A percentile compares a stretch with the other conserved stretches of the same genome.
Evolutionary conservation across 768 basidiomycete genomes (phyloP).

Genomic region (Coprinopsis sp.): DNA sequence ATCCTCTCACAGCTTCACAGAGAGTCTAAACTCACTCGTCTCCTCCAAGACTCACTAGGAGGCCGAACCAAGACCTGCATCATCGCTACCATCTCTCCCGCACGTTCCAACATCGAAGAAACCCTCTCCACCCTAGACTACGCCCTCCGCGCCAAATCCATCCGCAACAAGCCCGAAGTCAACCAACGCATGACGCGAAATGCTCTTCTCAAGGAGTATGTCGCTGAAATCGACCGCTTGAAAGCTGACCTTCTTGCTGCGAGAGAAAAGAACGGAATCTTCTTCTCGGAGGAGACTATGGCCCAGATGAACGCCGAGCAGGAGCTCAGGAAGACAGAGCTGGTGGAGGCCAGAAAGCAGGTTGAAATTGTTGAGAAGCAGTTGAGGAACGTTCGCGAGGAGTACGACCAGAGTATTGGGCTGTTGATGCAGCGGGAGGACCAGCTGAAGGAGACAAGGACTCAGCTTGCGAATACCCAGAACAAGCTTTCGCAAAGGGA

Average conservation of each 20-base stretch:
- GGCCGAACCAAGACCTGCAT: conserved; percentile 97
- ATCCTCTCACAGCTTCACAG: conserved; percentile 31
- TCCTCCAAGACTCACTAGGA: conserved; percentile 98
- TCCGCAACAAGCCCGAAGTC: conserved; percentile 90
- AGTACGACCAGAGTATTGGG: conserved; percentile 87
- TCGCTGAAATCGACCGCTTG: conserved; percentile 88
- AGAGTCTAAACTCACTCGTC: conserved; percentile 95
- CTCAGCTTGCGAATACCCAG: conserved; percentile 49
- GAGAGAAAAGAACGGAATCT: conserved; percentile 94
- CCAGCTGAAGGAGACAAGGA: conserved; percentile 63
- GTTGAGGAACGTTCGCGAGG: conserved; percentile 73
- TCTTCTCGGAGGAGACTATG: conserved; percentile 90
- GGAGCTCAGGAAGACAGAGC: conserved; percentile 69
- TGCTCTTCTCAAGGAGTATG: conserved; percentile 88
- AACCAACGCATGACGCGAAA: conserved; percentile 94
- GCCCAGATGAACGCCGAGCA: conserved; percentile 74
- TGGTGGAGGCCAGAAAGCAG: conserved; percentile 79
- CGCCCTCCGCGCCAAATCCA: conserved; percentile 90
- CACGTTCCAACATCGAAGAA: conserved; percentile 92
- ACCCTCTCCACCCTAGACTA: conserved; percentile 97
- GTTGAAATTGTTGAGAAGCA: conserved; percentile 82
- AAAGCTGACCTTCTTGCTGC: conserved; percentile 89
- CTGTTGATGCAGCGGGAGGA: conserved; percentile 70
- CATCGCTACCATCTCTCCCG: conserved; percentile 93
- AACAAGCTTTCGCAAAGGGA: conserved; percentile 49